Evolutionary conservation across 176 grass and related monocot genomes (phyloP).

Genomic region (Triticum turgidum): DNA sequence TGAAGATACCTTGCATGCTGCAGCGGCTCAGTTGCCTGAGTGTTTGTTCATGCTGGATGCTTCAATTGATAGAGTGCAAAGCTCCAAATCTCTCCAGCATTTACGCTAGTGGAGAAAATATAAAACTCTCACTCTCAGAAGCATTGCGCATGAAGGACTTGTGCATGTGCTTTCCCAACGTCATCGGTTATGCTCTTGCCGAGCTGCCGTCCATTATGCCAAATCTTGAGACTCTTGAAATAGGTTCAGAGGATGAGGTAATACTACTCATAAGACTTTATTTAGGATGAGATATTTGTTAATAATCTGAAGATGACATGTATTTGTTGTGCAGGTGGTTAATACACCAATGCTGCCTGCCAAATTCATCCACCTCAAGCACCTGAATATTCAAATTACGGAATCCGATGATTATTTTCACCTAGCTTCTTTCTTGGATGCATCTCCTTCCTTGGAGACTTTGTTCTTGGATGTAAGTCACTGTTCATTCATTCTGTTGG

Average conservation of each 20-base stretch:
- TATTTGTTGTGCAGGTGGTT: too few relatives aligned
- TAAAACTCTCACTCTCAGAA: background rate
- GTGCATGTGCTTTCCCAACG: background rate
- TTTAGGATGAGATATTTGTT: too few relatives aligned
- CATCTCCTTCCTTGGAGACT: background rate
- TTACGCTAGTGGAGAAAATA: background rate
- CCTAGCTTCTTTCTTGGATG: constrained; percentile 2
- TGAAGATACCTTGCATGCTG: background rate
- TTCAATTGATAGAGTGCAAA: background rate
- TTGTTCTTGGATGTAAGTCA: constrained; percentile 4
- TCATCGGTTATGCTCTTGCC: background rate
- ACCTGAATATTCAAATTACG: background rate
- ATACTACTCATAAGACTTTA: background rate
- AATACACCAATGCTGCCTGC: background rate
- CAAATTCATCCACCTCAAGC: constrained; percentile 13
- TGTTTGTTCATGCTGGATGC: background rate
- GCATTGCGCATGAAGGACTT: background rate
- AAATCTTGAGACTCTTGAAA: background rate
- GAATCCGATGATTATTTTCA: background rate
- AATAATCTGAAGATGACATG: too few relatives aligned
- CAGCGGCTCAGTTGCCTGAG: background rate
- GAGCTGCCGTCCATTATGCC: background rate
- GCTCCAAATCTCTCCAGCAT: background rate
- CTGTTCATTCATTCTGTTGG: too few relatives aligned
- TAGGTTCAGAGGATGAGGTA: background rate